Base-by-base conservation (phyloP, 2,329 filamentous ascomycete genomes). In the Sphaerostilbella broomeana region DNA sequence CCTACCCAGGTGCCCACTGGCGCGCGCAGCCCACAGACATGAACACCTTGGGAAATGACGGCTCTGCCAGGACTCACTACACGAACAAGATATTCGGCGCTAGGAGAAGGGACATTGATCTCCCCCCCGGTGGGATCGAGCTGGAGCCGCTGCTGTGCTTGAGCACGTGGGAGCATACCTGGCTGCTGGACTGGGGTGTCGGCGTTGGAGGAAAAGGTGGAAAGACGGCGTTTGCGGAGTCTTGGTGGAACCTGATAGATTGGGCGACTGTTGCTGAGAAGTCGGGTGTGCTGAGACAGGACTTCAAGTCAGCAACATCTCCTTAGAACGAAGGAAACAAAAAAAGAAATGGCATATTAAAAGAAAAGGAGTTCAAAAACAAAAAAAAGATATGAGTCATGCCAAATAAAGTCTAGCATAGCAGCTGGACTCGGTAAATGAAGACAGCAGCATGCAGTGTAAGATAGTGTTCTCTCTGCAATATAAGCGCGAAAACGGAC, bases 101-200 rank as follows among this genome's bases (percentile, higher is more conserved):
- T 18, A 53, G 45, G 44, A 56, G 51, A 46, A 51, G 57, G 16
- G 36, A 38, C 11, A 50, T 46, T 22, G 55, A 61, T 31, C 61
- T 73, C 43, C 73, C 79, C 5, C 79, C 83, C 2, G 84, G 83
- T 26, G 81, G 81, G 42, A 73, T 78, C 47, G 73, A 83, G 34
- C 62, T 89, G 22, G 70, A 79, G 41, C 89, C 90, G 10, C 70
- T 97, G 45, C 68, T 98, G 52, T 95, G 90, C 59, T 75, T 97
- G 44, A 97, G 88, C 66, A 95, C 88, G 5, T 98, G 92, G 92
- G 83, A 97, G 69, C 92, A 97, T 64, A 81, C 84, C 7, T 98
- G 85, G 78, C 67, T 97, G 60, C 75, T 77, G 40, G 88, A 97
- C 61, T 95, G 85, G 62, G 77, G 77, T 36, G 58, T 79, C 20